A percentile compares a stretch with the other conserved stretches of the same genome.
phyloP scores from a whole-genome alignment of 352 stramenopile genomes.

The Albugo candida region DNA sequence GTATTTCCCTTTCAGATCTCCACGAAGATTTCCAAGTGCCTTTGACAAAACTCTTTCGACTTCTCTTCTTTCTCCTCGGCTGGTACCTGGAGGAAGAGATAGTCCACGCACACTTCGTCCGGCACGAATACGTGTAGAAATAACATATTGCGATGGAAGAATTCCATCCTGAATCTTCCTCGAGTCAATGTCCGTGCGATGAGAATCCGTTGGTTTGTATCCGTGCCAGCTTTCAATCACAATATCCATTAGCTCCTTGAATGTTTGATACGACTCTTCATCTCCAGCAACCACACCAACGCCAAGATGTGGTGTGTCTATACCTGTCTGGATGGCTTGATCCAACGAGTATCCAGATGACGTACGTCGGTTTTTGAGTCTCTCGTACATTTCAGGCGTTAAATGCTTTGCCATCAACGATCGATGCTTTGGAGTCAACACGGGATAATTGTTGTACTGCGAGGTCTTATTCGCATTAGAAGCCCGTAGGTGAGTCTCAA shows the following conservation, averaged over 20 bases:
- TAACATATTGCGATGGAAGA: conserved; percentile 61
- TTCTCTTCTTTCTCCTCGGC: conserved; percentile 33
- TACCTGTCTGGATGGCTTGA: conserved; percentile 56
- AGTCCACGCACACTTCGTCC: conserved; percentile 68
- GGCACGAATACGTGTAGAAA: conserved; percentile 77
- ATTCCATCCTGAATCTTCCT: conserved; percentile 26
- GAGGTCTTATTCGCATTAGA: too few species aligned
- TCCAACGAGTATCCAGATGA: conserved; percentile 59
- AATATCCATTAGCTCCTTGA: conserved; percentile 56
- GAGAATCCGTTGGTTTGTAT: conserved; percentile 27
- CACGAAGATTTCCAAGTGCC: conserved; percentile 43
- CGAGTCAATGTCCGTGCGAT: conserved; percentile 66
- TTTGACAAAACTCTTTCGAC: conserved; percentile 58
- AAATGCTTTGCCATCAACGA: conserved; percentile 68
- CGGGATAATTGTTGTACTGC: conserved; percentile 44
- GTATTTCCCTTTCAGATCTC: conserved; percentile 56
- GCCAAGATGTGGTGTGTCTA: conserved; percentile 44
- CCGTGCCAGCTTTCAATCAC: conserved; percentile 74
- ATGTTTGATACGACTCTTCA: conserved; percentile 65
- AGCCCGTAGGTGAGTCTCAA: too few species aligned
- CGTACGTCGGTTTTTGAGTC: conserved; percentile 43
- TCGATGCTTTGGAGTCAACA: conserved; percentile 51
- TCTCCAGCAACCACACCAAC: conserved; percentile 65
- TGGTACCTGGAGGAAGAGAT: conserved; percentile 54
- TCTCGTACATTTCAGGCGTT: conserved; percentile 43